Evolutionary conservation across 179 eudicot genomes (phyloP), one percentile per base, ranked within the genome.

Genomic region (Camellia oleifera): DNA sequence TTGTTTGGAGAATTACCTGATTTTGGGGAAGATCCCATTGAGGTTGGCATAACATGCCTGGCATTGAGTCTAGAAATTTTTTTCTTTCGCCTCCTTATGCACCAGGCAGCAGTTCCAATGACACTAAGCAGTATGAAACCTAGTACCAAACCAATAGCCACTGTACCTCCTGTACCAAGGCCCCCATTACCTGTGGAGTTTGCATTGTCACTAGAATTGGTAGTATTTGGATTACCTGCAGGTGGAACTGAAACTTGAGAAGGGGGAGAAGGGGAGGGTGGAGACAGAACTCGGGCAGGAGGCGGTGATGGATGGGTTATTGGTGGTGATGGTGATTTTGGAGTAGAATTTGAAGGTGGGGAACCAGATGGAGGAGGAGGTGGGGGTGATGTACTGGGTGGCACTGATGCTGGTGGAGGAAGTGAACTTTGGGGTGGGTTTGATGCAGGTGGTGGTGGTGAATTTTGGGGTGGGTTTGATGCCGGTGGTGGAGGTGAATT

Each of bases 381-480:
- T 56, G 87, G 79, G 0, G 87, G 85, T 50, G 83, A 26, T 48
- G 14, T 72, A 46, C 9, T 57, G 5, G 87, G 83, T 54, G 85
- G 77, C 4, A 5, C 32, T 44, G 74, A 11, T 48, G 63, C 42
- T 61, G 86, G 74, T 6, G 83, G 73, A 15, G 78, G 71, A 18
- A 73, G 57, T 52, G 79, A 56, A 62, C n/a, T 77, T 82, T 17
- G 4, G 4, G 89, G 91, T 50, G 87, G 83, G 8, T 48, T 63
- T 18, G 81, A 42, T 58, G 81, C 12, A 1, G 89, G 78, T 63
- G 90, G 81, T 23, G 92, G 83, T 14, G 89, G 87, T 48, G 90
- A 77, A 75, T 6, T 77, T 64, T 7, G 58, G 32, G 89, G 86
- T 8, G 89, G 84, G 3, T 20, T 60, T 2, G 82, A 74, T 4